A percentile compares a stretch with the other conserved stretches of the same genome.
Evolutionary conservation across 2,329 filamentous ascomycete species (phyloP).

Genomic region (Myriosclerotinia duriaeana): DNA sequence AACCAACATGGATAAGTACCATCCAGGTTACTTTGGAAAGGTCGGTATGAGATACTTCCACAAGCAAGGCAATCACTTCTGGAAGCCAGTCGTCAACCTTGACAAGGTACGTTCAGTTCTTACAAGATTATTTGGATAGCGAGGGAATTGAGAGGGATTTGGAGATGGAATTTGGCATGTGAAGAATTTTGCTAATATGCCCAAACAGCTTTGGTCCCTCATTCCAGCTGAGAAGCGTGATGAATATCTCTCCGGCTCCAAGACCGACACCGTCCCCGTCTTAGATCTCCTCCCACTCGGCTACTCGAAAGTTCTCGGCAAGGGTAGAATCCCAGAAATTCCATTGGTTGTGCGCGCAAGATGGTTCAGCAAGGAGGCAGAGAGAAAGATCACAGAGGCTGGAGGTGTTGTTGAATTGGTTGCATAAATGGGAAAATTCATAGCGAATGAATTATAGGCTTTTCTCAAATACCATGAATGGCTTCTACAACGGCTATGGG

Average conservation of each 20-base stretch:
- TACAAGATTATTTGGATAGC: neutral
- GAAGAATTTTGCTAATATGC: constrained; percentile 16
- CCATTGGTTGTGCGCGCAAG: constrained; percentile 92
- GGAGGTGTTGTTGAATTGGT: constrained; percentile 95
- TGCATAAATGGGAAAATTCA: constrained; percentile 58
- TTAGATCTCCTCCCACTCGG: constrained; percentile 96
- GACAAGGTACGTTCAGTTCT: constrained; percentile 71
- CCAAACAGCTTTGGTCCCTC: constrained; percentile 81
- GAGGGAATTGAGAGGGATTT: neutral
- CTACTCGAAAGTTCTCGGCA: constrained; percentile 98
- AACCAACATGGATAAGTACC: constrained; percentile 89
- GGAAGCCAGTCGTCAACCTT: constrained; percentile 98
- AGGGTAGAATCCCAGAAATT: constrained; percentile 91
- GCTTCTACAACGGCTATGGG: constrained; percentile 25
- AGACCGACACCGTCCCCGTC: constrained; percentile 91
- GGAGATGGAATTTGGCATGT: neutral
- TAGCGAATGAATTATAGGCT: constrained; percentile 27
- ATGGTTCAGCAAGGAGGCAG: constrained; percentile 93
- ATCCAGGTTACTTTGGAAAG: constrained; percentile 99
- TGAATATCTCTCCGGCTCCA: constrained; percentile 76
- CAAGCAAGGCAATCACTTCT: constrained; percentile 92
- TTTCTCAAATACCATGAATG: constrained; percentile 24
- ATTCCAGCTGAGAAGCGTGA: constrained; percentile 91
- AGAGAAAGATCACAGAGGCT: constrained; percentile 98
- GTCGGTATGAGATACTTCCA: constrained; percentile 96